These are phyloP conservation scores for Wickerhamiella pararugosa DNA, from an alignment of 1,139 yeast species.

Conservation along the genomic window DNA sequence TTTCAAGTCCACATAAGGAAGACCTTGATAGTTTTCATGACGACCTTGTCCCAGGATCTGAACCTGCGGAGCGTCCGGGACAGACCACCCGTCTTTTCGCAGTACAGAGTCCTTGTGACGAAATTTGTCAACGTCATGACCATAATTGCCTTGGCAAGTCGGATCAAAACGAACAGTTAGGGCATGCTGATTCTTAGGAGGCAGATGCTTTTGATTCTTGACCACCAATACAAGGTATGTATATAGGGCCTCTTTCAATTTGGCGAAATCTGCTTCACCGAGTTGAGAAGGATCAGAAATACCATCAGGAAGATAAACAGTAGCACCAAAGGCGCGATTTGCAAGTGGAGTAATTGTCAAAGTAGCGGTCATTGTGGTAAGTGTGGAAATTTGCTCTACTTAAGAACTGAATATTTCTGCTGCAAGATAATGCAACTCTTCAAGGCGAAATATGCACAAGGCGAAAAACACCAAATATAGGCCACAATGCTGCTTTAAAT, in stretches of 20 bases:
- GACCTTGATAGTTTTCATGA: slow-evolving; percentile 50
- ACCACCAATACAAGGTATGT: slow-evolving; percentile 56
- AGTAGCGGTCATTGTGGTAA: slow-evolving; percentile 1
- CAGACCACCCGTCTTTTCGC: slow-evolving; percentile 64
- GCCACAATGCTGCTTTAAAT: neutral
- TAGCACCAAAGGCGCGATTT: slow-evolving; percentile 49
- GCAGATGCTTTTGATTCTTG: slow-evolving; percentile 48
- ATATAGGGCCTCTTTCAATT: slow-evolving; percentile 49
- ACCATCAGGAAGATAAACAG: slow-evolving; percentile 45
- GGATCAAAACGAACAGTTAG: slow-evolving; percentile 70
- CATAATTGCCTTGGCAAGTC: slow-evolving; percentile 53
- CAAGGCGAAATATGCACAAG: neutral
- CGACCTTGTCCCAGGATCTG: slow-evolving; percentile 76
- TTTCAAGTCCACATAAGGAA: slow-evolving; percentile 50
- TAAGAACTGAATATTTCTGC: too few species aligned
- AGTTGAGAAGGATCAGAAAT: slow-evolving; percentile 63
- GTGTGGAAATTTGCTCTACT: neutral
- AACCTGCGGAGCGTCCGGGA: slow-evolving; percentile 73
- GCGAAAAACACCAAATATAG: neutral
- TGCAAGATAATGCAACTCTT: neutral
- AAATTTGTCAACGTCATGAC: slow-evolving; percentile 65
- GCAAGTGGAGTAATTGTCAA: slow-evolving; percentile 29
- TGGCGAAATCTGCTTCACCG: slow-evolving; percentile 45
- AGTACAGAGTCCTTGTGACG: slow-evolving; percentile 65
- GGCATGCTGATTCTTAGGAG: slow-evolving; percentile 59